Evolutionary conservation across 2,329 filamentous ascomycete species (phyloP).

Genomic region (Fusarium citri): DNA sequence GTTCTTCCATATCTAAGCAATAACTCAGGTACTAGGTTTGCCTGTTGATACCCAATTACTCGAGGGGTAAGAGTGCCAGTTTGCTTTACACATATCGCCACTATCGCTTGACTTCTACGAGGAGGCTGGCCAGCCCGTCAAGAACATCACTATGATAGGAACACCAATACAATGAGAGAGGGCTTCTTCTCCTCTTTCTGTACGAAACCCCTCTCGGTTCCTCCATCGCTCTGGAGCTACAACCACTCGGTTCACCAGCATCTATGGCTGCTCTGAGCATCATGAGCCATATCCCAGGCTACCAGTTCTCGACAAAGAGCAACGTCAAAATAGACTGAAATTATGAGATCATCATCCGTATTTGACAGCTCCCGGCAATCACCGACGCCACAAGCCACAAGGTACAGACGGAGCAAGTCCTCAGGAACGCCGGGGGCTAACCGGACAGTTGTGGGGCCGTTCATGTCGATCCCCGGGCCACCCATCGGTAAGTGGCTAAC

Average conservation of each 20-base stretch:
- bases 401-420: not conserved
- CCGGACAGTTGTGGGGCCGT: conserved; percentile 20
- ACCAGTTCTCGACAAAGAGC: not conserved
- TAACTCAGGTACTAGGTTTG: too few relatives aligned
- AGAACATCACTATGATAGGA: not conserved
- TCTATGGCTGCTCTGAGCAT: not conserved
- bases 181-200: not conserved
- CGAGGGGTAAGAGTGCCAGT: not conserved
- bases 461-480: conserved; percentile 12
- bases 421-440: not conserved
- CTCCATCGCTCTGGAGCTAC: not conserved
- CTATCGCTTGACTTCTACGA: not conserved
- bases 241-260: too few relatives aligned
- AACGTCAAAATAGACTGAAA: not conserved
- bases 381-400: not conserved
- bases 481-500: conserved; percentile 21
- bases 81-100: not conserved
- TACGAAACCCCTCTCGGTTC: not conserved
- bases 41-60: not conserved
- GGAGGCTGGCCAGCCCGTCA: not conserved
- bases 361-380: not conserved
- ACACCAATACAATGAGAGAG: not conserved
- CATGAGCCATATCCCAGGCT: not conserved
- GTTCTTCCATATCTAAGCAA: not conserved
- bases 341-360: not conserved